Conservation (phyloP, 1,139 yeast genomes). For the Wickerhamomyces sp. region DNA sequence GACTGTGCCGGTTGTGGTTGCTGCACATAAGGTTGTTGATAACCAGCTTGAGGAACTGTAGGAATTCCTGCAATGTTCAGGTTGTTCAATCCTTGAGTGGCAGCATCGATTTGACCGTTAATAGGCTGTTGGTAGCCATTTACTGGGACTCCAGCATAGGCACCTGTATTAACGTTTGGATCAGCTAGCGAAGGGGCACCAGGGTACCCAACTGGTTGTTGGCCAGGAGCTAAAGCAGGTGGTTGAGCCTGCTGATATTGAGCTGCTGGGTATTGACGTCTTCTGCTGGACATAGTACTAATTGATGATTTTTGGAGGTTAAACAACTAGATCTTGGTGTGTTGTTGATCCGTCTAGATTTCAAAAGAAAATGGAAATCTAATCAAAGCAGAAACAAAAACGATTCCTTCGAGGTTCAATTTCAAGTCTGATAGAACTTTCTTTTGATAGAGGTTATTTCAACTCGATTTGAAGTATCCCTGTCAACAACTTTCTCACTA, state of each 20-base stretch:
- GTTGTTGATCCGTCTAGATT: not conserved
- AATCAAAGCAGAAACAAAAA: too few relatives aligned
- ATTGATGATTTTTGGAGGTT: not conserved
- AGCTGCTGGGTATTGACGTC: constrained; percentile 37
- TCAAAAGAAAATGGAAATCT: not conserved
- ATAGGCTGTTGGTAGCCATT: constrained; percentile 24
- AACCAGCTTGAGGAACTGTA: constrained; percentile 8
- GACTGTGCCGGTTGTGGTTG: constrained; percentile 4
- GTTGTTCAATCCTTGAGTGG: constrained; percentile 5
- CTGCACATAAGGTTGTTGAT: constrained; percentile 16
- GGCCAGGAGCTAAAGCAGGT: constrained; percentile 2
- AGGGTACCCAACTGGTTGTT: constrained; percentile 3
- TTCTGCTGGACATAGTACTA: constrained; percentile 30
- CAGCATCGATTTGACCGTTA: constrained; percentile 17
- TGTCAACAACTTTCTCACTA: too few relatives aligned
- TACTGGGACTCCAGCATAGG: constrained; percentile 14
- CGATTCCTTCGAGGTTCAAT: too few relatives aligned
- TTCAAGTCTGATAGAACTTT: too few relatives aligned
- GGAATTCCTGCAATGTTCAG: constrained; percentile 6
- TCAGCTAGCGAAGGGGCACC: constrained; percentile 6
- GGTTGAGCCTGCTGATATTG: constrained; percentile 24
- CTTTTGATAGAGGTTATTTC: too few relatives aligned
- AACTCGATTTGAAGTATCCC: too few relatives aligned
- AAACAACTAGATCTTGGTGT: not conserved
- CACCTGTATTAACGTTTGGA: constrained; percentile 5